Evolutionary conservation across 345 rosid species (phyloP).

Genomic region (Citrus mangshanensis): DNA sequence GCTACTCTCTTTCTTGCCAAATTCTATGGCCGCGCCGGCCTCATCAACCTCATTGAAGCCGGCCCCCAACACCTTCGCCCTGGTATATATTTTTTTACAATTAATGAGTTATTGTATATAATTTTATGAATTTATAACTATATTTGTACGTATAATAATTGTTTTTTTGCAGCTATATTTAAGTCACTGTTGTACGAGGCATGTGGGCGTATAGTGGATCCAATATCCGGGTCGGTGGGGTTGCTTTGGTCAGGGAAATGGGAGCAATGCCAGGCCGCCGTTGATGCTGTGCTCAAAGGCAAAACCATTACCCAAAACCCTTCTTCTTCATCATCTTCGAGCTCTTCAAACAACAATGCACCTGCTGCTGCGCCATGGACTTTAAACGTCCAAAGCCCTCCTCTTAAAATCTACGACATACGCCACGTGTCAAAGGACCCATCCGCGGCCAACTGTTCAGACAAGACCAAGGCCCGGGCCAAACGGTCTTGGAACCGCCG

Average conservation of each 20-base stretch:
- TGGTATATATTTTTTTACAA: slow-evolving; percentile 18
- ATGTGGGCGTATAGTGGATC: slow-evolving; percentile 60
- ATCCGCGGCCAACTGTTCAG: not conserved
- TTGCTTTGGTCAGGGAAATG: slow-evolving; percentile 58
- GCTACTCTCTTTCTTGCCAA: slow-evolving; percentile 77
- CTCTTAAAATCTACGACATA: slow-evolving; percentile 50
- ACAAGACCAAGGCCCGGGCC: slow-evolving; percentile 27
- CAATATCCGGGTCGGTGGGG: slow-evolving; percentile 58
- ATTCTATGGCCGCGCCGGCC: slow-evolving; percentile 76
- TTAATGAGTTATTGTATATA: too few species aligned
- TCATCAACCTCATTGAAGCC: slow-evolving; percentile 60
- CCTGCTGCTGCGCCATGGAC: not conserved
- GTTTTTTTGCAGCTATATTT: slow-evolving; percentile 34
- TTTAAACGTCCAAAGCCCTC: slow-evolving; percentile 18
- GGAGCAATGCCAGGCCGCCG: slow-evolving; percentile 68
- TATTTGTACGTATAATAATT: not conserved
- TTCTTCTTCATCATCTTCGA: slow-evolving; percentile 1
- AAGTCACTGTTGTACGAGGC: slow-evolving; percentile 70
- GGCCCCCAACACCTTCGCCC: slow-evolving; percentile 68
- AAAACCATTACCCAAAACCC: slow-evolving; percentile 29
- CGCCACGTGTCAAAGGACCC: slow-evolving; percentile 57
- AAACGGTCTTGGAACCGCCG: slow-evolving; percentile 18
- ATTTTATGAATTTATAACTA: not conserved
- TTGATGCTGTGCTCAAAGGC: slow-evolving; percentile 55
- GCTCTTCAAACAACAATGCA: not conserved